These are phyloP conservation scores for Populus tomentosa DNA, from an alignment of 441 rosid genomes.

Conservation along the genomic window DNA sequence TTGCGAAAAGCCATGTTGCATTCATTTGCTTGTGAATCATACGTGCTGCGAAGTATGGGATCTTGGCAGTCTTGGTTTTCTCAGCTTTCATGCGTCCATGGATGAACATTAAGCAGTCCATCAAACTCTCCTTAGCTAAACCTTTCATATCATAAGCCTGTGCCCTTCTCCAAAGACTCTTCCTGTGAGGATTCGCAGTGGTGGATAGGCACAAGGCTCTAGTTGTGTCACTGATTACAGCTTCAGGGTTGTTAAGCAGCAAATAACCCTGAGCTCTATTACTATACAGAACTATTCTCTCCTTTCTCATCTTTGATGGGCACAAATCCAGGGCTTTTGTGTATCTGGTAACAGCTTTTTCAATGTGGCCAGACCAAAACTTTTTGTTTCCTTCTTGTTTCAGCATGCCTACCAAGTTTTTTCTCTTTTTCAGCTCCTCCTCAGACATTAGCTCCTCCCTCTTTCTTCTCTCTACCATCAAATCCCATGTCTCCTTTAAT, in stretches of 20 bases:
- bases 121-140: constrained; percentile 64
- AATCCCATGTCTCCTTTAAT: constrained; percentile 51
- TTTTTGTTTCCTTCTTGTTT: constrained; percentile 55
- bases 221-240: constrained; percentile 73
- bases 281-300: constrained; percentile 63
- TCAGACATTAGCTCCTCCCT: constrained; percentile 47
- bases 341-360: constrained; percentile 42
- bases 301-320: constrained; percentile 46
- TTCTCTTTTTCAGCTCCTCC: constrained; percentile 39
- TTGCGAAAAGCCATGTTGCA: constrained; percentile 62
- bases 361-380: constrained; percentile 51
- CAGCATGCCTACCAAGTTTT: constrained; percentile 31
- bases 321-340: constrained; percentile 54
- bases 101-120: constrained; percentile 69
- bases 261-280: constrained; percentile 67
- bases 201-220: constrained; percentile 60
- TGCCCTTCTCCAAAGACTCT: constrained; percentile 89
- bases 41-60: constrained; percentile 58
- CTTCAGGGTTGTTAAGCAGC: constrained; percentile 41
- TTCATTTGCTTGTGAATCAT: constrained; percentile 75
- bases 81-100: constrained; percentile 29
- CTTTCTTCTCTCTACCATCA: constrained; percentile 56
- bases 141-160: constrained; percentile 84
- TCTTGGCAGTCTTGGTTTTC: constrained; percentile 22
- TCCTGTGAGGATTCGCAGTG: constrained; percentile 41